These are phyloP conservation scores for Rhizophagus sp. DNA, from an alignment of 192 early-diverging fungal genomes.

Conservation along the genomic window DNA sequence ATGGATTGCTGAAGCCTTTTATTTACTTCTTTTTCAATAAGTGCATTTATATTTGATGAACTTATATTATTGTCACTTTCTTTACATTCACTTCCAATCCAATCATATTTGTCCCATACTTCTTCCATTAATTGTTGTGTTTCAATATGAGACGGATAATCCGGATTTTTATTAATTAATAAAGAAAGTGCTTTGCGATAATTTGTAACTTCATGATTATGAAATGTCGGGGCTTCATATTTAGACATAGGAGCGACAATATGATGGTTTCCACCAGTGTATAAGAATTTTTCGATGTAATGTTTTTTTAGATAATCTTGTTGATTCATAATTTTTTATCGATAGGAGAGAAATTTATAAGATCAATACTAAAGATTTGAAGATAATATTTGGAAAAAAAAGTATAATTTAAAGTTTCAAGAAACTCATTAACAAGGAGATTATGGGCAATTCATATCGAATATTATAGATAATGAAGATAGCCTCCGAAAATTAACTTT, in stretches of 20 bases:
- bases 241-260: not conserved
- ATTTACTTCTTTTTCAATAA: constrained; percentile 18
- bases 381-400: too few species aligned
- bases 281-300: constrained; percentile 1
- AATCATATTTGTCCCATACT: not conserved
- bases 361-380: too few species aligned
- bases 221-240: not conserved
- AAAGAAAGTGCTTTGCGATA: constrained; percentile 11
- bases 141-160: not conserved
- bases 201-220: not conserved
- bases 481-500: too few species aligned
- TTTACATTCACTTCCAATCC: not conserved
- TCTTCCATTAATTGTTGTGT: not conserved
- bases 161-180: not conserved
- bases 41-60: not conserved
- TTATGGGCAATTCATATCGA: too few species aligned
- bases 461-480: too few species aligned
- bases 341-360: too few species aligned
- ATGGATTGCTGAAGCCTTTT: not conserved
- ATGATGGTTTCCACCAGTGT: constrained; percentile 8
- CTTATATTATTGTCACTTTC: not conserved
- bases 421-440: too few species aligned
- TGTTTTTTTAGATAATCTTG: not conserved
- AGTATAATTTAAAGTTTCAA: too few species aligned
- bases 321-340: not conserved